A percentile compares a stretch with the other conserved stretches of the same genome.
Evolutionary conservation across 176 grass and related monocot genomes (phyloP).

Genomic region (Aegilops tauschii): DNA sequence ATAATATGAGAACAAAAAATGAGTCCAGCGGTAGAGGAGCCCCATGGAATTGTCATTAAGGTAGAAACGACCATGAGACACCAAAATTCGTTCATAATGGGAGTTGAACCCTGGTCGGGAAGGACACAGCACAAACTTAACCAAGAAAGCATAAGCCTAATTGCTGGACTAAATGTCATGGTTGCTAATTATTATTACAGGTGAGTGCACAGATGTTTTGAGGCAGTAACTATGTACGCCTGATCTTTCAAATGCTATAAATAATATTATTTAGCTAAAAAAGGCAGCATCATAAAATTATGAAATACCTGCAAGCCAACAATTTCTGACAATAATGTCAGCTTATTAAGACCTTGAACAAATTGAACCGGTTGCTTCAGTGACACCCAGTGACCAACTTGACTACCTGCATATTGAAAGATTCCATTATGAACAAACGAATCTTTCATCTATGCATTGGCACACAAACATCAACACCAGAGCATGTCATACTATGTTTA

Average conservation of each 20-base stretch:
- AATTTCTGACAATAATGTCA: conserved; percentile 75
- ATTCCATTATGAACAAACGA: conserved; percentile 18
- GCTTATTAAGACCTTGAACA: conserved; percentile 70
- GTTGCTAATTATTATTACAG: neutral
- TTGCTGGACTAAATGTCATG: neutral
- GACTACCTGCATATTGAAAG: conserved; percentile 62
- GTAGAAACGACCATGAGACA: neutral
- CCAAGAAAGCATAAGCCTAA: neutral
- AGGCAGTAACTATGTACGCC: neutral
- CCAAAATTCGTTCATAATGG: neutral
- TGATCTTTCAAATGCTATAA: neutral
- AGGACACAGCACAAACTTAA: neutral
- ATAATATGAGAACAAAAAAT: neutral
- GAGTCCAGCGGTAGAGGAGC: neutral
- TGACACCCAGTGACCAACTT: conserved; percentile 85
- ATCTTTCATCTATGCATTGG: neutral
- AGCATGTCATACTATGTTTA: neutral
- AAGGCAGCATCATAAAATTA: neutral
- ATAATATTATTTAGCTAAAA: neutral
- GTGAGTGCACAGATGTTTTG: neutral
- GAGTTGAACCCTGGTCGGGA: neutral
- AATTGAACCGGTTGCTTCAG: conserved; percentile 63
- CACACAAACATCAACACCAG: neutral
- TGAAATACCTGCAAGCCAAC: conserved; percentile 87
- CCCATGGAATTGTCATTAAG: neutral